Evolutionary conservation across 2,329 filamentous ascomycete genomes (phyloP), one percentile per base, ranked within the genome.

Genomic region (Nannizzia gypsea): DNA sequence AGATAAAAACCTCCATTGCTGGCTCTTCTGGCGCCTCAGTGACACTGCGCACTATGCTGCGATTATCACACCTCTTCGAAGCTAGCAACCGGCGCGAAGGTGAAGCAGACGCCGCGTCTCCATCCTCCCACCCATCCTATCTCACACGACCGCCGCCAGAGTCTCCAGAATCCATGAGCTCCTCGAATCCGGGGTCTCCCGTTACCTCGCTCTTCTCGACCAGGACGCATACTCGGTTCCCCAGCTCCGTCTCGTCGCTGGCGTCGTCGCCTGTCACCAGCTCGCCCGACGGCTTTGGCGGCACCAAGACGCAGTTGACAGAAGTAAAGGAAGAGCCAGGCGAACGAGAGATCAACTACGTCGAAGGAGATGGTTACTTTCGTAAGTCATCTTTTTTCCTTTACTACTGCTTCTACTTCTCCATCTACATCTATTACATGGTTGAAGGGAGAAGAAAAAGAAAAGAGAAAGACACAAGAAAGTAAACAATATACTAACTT

Each of bases 311-410:
- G 62, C 81, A 80, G 58, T 78, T 96, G 63, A 87, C 89, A 15
- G 88, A 93, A 67, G 87, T 96, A 20, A 83, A 90, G 68, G 91
- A 96, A 72, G 90, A 95, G 68, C 85, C 87, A 1, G 20, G 31
- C 11, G 87, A 91, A 70, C 81, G 81, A 59, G 87, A 80, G 61
- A 77, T 79, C 61, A 72, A 77, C 54, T 70, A 79, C 55, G 71
- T 80, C 28, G 77, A 81, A 61, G 75, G 80, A 48, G 74, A 84
- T 67, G 79, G 84, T 67, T 92, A 88, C 72, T 81, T 89, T 68
- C 90, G 89, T 91, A 84, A 74, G 87, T 57, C 54, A 6, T n/a
- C n/a, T n/a, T n/a, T n/a, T n/a, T n/a, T n/a, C n/a, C n/a, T n/a
- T n/a, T n/a, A n/a, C n/a, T n/a, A n/a, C n/a, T n/a, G n/a, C n/a